Percentiles rank a stretch among this genome's conserved stretches.
phyloP scores from a whole-genome alignment of 2,329 filamentous ascomycete genomes.

The Sporothrix dimorphospora region DNA sequence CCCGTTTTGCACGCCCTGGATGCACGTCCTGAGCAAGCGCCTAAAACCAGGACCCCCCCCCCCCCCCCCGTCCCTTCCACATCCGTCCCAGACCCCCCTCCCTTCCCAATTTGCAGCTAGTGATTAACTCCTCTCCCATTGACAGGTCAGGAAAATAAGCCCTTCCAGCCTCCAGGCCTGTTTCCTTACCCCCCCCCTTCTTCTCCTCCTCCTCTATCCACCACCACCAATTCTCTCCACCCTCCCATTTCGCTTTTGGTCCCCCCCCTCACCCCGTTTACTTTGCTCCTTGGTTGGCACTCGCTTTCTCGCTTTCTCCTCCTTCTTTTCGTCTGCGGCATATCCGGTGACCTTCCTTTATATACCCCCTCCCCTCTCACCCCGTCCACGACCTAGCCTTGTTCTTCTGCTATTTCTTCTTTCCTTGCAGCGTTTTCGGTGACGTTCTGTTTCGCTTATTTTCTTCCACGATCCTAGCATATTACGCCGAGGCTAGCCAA shows the following conservation, averaged over 20 bases:
- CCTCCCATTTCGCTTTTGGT: slow-evolving; percentile 21
- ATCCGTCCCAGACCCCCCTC: not conserved
- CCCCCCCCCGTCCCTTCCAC: slow-evolving; percentile 7
- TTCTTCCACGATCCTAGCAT: slow-evolving; percentile 10
- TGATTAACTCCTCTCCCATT: slow-evolving; percentile 5
- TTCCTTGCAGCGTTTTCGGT: not conserved
- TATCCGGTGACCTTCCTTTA: not conserved
- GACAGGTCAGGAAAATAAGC: slow-evolving; percentile 9
- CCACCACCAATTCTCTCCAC: slow-evolving; percentile 22
- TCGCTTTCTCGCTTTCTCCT: slow-evolving; percentile 17
- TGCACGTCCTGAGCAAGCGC: slow-evolving; percentile 19
- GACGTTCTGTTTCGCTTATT: not conserved
- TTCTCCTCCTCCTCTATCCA: not conserved
- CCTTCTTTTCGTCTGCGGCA: slow-evolving; percentile 16
- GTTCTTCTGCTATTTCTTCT: slow-evolving; percentile 3
- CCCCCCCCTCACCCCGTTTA: not conserved
- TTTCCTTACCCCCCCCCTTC: slow-evolving; percentile 6
- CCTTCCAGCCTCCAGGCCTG: slow-evolving; percentile 9
- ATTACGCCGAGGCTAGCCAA: slow-evolving; percentile 10
- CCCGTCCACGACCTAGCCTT: not conserved
- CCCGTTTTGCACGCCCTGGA: slow-evolving; percentile 5
- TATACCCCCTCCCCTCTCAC: slow-evolving; percentile 1
- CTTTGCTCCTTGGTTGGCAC: slow-evolving; percentile 9
- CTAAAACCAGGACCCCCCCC: slow-evolving; percentile 20
- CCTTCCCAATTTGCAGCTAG: slow-evolving; percentile 10